These are phyloP conservation scores for Sphaerosporella brunnea DNA, from an alignment of 495 filamentous ascomycete genomes.

Conservation along the genomic window DNA sequence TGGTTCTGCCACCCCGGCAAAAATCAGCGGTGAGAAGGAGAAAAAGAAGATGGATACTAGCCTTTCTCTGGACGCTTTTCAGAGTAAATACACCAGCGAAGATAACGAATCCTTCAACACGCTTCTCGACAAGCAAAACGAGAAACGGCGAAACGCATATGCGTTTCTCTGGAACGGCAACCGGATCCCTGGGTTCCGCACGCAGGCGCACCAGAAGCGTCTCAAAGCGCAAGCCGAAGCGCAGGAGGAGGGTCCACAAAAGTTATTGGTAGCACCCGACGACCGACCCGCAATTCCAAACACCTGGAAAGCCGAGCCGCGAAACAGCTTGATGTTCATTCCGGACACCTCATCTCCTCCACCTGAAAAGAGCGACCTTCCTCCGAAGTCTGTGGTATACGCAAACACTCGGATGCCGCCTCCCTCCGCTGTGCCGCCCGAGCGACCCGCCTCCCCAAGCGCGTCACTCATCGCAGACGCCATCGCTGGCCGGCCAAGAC, in stretches of 20 bases:
- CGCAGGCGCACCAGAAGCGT: slow-evolving; percentile 59
- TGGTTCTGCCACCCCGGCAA: no score
- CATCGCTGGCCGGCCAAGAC: slow-evolving; percentile 55
- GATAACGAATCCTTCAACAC: slow-evolving; percentile 94
- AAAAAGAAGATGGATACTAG: slow-evolving; percentile 45
- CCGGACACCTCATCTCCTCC: slow-evolving; percentile 36
- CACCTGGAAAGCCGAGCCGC: slow-evolving; percentile 51
- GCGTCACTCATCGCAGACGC: slow-evolving; percentile 74
- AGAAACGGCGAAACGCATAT: slow-evolving; percentile 60
- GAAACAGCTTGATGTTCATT: slow-evolving; percentile 78
- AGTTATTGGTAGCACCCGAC: slow-evolving; percentile 34
- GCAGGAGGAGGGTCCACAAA: slow-evolving; percentile 30
- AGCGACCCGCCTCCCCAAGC: slow-evolving; percentile 54
- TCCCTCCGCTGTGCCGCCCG: slow-evolving; percentile 25
- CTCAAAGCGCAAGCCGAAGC: slow-evolving; percentile 22
- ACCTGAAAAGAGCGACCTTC: slow-evolving; percentile 19
- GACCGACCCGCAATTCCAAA: slow-evolving; percentile 62
- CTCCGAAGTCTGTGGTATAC: slow-evolving; percentile 61
- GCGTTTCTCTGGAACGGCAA: slow-evolving; percentile 78
- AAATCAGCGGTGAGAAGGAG: background rate
- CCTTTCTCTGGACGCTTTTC: slow-evolving; percentile 68
- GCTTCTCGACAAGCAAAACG: slow-evolving; percentile 79
- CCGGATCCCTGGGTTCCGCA: slow-evolving; percentile 70
- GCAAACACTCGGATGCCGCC: slow-evolving; percentile 60
- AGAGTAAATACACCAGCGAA: slow-evolving; percentile 84